phyloP scores from a whole-genome alignment of 179 eudicot genomes.

The Spergularia azorica region DNA sequence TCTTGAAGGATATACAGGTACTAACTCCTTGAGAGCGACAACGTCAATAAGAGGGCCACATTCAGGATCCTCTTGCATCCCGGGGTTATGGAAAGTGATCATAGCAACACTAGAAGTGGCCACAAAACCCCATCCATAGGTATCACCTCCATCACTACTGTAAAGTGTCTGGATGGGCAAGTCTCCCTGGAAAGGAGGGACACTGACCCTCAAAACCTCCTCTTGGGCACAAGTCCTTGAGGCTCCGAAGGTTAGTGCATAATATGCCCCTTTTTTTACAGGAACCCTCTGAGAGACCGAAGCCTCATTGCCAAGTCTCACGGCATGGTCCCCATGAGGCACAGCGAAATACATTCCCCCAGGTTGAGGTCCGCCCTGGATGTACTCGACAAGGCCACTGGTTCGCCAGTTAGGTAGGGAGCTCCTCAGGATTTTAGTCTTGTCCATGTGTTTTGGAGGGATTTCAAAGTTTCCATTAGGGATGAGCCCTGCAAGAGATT shows the following conservation, averaged over 20 bases:
- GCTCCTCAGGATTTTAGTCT: constrained; percentile 59
- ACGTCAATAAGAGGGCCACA: constrained; percentile 93
- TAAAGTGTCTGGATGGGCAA: constrained; percentile 83
- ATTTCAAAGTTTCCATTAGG: constrained; percentile 90
- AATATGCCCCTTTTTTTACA: constrained; percentile 57
- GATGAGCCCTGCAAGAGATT: constrained; percentile 50
- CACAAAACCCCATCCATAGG: constrained; percentile 70
- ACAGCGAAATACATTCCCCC: constrained; percentile 84
- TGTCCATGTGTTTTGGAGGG: constrained; percentile 55
- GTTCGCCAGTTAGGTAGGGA: constrained; percentile 83
- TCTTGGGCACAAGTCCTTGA: constrained; percentile 91
- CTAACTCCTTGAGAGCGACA: constrained; percentile 80
- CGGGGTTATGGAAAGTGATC: constrained; percentile 68
- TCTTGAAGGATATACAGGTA: constrained; percentile 45
- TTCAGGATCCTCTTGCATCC: constrained; percentile 85
- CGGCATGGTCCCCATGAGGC: constrained; percentile 80
- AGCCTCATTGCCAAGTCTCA: constrained; percentile 87
- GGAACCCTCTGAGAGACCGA: constrained; percentile 63
- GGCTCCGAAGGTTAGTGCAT: constrained; percentile 80
- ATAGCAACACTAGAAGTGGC: constrained; percentile 51
- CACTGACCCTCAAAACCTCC: constrained; percentile 75
- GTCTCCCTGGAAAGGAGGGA: constrained; percentile 65
- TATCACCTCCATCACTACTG: constrained; percentile 77
- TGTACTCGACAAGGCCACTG: constrained; percentile 74
- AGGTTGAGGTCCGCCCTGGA: constrained; percentile 83